phyloP scores from a whole-genome alignment of 768 basidiomycete genomes.

The Mycena capillaripes region DNA sequence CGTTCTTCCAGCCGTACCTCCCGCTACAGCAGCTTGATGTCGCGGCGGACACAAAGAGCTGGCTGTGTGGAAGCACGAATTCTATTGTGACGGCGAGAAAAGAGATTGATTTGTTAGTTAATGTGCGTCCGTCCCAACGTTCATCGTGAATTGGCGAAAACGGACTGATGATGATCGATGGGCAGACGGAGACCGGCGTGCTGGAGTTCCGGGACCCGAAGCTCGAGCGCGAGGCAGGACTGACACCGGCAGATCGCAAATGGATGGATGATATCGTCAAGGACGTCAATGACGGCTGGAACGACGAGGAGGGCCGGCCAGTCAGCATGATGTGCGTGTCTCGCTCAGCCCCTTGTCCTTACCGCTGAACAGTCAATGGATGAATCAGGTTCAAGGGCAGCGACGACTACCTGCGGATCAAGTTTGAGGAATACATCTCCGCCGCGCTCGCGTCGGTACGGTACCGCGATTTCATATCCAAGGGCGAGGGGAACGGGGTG shows the following conservation, averaged over 20 bases:
- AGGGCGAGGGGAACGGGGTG: slow-evolving; percentile 73
- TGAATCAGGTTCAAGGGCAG: slow-evolving; percentile 89
- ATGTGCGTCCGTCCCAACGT: slow-evolving; percentile 60
- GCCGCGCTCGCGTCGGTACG: slow-evolving; percentile 91
- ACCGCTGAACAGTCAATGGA: not conserved
- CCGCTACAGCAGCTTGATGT: slow-evolving; percentile 96
- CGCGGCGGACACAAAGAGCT: slow-evolving; percentile 82
- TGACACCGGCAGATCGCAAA: slow-evolving; percentile 94
- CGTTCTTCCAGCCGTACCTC: slow-evolving; percentile 98
- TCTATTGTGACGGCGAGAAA: slow-evolving; percentile 94
- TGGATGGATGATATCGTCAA: slow-evolving; percentile 97
- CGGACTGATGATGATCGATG: slow-evolving; percentile 4
- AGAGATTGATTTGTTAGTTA: slow-evolving; percentile 91
- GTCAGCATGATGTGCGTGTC: slow-evolving; percentile 74
- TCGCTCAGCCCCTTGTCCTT: not conserved
- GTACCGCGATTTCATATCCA: slow-evolving; percentile 87
- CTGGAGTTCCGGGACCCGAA: slow-evolving; percentile 91
- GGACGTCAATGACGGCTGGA: slow-evolving; percentile 89
- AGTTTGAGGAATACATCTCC: slow-evolving; percentile 96
- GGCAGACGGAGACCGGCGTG: slow-evolving; percentile 86
- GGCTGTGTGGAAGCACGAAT: slow-evolving; percentile 97
- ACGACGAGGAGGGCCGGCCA: slow-evolving; percentile 68
- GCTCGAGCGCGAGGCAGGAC: slow-evolving; percentile 79
- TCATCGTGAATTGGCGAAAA: not conserved
- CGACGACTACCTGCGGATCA: slow-evolving; percentile 88